Conservation (phyloP, 2,329 filamentous ascomycete species). For the Diaporthe batatas region DNA sequence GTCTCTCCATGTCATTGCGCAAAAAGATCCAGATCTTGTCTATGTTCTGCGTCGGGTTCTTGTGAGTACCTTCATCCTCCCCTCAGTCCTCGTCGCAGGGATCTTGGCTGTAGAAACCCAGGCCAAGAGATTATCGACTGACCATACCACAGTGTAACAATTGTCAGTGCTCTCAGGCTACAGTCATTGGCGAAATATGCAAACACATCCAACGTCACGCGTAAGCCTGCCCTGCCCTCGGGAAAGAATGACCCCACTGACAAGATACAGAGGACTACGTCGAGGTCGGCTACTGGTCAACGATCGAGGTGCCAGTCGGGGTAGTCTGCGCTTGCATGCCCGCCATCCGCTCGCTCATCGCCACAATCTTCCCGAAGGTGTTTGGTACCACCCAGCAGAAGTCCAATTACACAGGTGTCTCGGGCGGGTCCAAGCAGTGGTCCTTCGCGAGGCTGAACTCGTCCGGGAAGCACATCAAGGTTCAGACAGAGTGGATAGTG, state of each 20-base stretch:
- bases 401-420: slow-evolving; percentile 39
- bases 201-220: slow-evolving; percentile 37
- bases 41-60: slow-evolving; percentile 54
- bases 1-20: slow-evolving; percentile 48
- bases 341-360: slow-evolving; percentile 50
- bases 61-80: slow-evolving; percentile 43
- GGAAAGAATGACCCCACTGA: background rate
- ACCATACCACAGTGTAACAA: slow-evolving; percentile 45
- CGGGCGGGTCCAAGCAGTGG: slow-evolving; percentile 40
- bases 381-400: slow-evolving; percentile 46
- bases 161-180: slow-evolving; percentile 46
- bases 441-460: slow-evolving; percentile 30
- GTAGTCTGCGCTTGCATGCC: slow-evolving; percentile 53
- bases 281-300: slow-evolving; percentile 49
- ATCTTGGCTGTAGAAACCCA: background rate
- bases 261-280: slow-evolving; percentile 42
- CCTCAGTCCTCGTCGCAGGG: background rate
- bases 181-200: slow-evolving; percentile 42
- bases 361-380: slow-evolving; percentile 47
- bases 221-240: slow-evolving; percentile 8
- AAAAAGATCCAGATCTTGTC: slow-evolving; percentile 52
- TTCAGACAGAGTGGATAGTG: slow-evolving; percentile 50
- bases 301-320: slow-evolving; percentile 51
- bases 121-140: background rate
- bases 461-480: slow-evolving; percentile 45